Conservation (phyloP, 768 basidiomycete species). For the Kwoniella shandongensis region DNA sequence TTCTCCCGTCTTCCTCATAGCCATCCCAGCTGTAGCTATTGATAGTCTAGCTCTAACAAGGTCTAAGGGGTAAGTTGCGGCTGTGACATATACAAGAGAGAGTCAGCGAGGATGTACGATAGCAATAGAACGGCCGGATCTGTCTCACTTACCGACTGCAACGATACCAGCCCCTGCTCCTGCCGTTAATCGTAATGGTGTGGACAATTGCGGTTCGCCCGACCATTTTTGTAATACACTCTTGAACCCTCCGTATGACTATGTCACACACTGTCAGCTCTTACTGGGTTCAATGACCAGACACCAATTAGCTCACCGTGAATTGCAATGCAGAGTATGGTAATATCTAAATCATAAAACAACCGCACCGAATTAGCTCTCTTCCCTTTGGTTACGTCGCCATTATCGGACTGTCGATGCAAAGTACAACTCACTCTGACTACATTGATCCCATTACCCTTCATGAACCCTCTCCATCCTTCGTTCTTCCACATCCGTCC, state of each 20-base stretch:
- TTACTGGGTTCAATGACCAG: neutral
- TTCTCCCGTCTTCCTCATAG: slow-evolving; percentile 43
- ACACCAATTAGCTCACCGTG: slow-evolving; percentile 49
- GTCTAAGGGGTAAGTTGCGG: slow-evolving; percentile 72
- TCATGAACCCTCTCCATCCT: slow-evolving; percentile 88
- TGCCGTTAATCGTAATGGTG: slow-evolving; percentile 76
- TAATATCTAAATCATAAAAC: slow-evolving; percentile 66
- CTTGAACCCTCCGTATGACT: slow-evolving; percentile 79
- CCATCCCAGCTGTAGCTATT: slow-evolving; percentile 84
- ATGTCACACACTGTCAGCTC: slow-evolving; percentile 2
- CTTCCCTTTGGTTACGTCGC: no score
- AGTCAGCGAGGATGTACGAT: neutral
- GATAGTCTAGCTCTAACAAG: slow-evolving; percentile 88
- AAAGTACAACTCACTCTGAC: slow-evolving; percentile 37
- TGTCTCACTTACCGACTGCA: slow-evolving; percentile 73
- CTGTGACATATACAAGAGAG: slow-evolving; percentile 10
- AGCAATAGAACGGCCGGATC: neutral
- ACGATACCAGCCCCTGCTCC: slow-evolving; percentile 92
- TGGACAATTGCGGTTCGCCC: slow-evolving; percentile 79
- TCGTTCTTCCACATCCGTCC: slow-evolving; percentile 91
- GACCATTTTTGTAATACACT: slow-evolving; percentile 67
- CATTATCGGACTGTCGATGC: no score
- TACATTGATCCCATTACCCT: slow-evolving; percentile 74
- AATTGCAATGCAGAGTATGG: slow-evolving; percentile 68
- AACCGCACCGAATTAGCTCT: neutral